Evolutionary conservation across 208 protist species (phyloP).

Genomic region (Trypanosoma cruzi): DNA sequence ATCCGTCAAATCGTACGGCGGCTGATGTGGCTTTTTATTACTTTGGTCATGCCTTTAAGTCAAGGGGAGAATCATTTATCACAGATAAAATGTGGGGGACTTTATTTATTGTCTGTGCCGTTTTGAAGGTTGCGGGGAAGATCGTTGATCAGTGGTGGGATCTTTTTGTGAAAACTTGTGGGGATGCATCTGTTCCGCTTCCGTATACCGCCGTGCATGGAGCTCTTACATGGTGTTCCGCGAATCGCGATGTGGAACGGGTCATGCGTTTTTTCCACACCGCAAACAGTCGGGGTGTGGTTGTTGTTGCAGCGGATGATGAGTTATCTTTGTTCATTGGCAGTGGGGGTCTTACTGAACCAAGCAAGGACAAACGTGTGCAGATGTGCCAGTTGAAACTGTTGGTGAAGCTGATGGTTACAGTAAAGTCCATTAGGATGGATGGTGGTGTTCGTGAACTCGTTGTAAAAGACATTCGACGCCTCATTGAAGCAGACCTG

Average conservation of each 20-base stretch:
- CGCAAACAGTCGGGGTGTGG: slow-evolving; percentile 54
- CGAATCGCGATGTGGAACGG: slow-evolving; percentile 68
- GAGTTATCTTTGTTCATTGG: slow-evolving; percentile 18
- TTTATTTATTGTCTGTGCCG: slow-evolving; percentile 54
- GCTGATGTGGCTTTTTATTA: slow-evolving; percentile 69
- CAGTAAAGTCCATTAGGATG: slow-evolving; percentile 64
- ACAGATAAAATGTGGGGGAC: slow-evolving; percentile 52
- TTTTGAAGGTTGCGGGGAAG: slow-evolving; percentile 60
- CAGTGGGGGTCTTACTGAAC: slow-evolving; percentile 35
- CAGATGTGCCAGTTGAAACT: slow-evolving; percentile 70
- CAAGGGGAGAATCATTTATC: slow-evolving; percentile 34
- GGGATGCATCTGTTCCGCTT: slow-evolving; percentile 29
- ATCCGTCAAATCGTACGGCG: slow-evolving; percentile 5
- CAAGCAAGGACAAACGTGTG: slow-evolving; percentile 17
- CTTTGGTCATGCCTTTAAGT: slow-evolving; percentile 65
- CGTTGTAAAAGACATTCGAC: slow-evolving; percentile 70
- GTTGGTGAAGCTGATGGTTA: slow-evolving; percentile 76
- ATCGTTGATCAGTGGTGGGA: slow-evolving; percentile 86
- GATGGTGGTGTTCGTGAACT: slow-evolving; percentile 75
- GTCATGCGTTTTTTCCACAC: slow-evolving; percentile 58
- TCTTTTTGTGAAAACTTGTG: slow-evolving; percentile 21
- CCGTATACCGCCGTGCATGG: slow-evolving; percentile 63
- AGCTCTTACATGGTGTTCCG: slow-evolving; percentile 65
- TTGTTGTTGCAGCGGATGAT: slow-evolving; percentile 3
- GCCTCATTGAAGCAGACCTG: slow-evolving; percentile 46